phyloP scores from a whole-genome alignment of 1,284 basidiomycete species.

The Trichosporon asahii region DNA sequence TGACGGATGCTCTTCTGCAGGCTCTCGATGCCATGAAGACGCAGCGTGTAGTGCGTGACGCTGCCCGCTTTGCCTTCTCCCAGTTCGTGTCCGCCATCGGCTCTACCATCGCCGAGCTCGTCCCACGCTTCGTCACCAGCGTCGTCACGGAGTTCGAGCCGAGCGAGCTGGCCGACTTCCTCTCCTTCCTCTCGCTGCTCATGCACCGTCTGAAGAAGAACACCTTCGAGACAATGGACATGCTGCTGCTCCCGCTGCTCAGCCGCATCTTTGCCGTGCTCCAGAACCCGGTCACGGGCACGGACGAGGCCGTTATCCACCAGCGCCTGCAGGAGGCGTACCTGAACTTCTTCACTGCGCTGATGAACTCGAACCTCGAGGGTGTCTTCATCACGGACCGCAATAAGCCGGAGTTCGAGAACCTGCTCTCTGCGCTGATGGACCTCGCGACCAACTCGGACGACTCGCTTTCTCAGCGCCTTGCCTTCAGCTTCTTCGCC shows the following conservation, averaged over 20 bases:
- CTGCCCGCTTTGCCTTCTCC: constrained; percentile 90
- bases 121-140: constrained; percentile 68
- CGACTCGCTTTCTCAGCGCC: constrained; percentile 71
- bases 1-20: constrained; percentile 84
- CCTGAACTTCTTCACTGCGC: constrained; percentile 73
- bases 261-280: constrained; percentile 78
- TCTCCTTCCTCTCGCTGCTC: constrained; percentile 87
- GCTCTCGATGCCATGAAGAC: constrained; percentile 84
- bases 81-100: constrained; percentile 88
- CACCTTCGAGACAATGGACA: constrained; percentile 69
- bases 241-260: constrained; percentile 81
- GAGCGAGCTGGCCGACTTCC: constrained; percentile 88
- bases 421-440: constrained; percentile 63
- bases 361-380: constrained; percentile 77
- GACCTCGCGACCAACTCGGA: constrained; percentile 67
- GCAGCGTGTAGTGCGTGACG: constrained; percentile 83
- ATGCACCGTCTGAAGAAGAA: constrained; percentile 78
- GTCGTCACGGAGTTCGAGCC: constrained; percentile 88
- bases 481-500: constrained; percentile 76
- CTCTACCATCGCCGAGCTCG: constrained; percentile 58
- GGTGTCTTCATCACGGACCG: constrained; percentile 71
- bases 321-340: constrained; percentile 88
- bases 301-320: constrained; percentile 82
- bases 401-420: constrained; percentile 77
- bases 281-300: constrained; percentile 77